Evolutionary conservation across 2,329 filamentous ascomycete genomes (phyloP).

Genomic region (Diplodia sapinea): DNA sequence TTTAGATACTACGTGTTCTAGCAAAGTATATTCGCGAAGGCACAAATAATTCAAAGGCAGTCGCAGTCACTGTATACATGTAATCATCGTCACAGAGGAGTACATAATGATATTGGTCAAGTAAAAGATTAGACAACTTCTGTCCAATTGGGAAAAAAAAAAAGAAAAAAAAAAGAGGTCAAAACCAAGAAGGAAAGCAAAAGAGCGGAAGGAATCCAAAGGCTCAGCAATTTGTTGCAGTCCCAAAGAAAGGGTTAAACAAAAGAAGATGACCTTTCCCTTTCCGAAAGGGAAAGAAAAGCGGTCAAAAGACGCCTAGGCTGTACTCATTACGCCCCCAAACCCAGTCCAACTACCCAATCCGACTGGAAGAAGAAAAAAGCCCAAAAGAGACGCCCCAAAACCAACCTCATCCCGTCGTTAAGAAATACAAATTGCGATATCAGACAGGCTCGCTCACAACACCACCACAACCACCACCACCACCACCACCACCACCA

Average conservation of each 20-base stretch:
- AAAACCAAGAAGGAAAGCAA: background rate
- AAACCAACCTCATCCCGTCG: background rate
- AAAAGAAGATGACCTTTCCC: background rate
- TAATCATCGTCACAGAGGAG: background rate
- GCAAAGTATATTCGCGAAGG: background rate
- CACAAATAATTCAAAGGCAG: too few relatives aligned
- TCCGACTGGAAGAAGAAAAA: too few relatives aligned
- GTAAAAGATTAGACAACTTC: background rate
- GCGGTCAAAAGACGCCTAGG: background rate
- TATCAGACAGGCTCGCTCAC: background rate
- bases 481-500: background rate
- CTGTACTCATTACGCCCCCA: background rate
- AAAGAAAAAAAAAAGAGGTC: background rate
- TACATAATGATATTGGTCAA: background rate
- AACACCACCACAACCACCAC: background rate
- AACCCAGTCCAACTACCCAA: background rate
- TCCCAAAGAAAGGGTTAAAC: background rate
- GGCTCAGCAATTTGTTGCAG: background rate
- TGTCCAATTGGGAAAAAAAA: background rate
- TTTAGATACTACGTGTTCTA: too few relatives aligned
- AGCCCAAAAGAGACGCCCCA: background rate
- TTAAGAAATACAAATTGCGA: background rate
- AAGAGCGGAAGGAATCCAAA: background rate
- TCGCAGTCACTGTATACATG: background rate
- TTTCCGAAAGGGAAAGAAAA: background rate